A percentile compares a stretch with the other conserved stretches of the same genome.
Conservation (phyloP, 2,329 filamentous ascomycete species). For the Penicillium palitans region DNA sequence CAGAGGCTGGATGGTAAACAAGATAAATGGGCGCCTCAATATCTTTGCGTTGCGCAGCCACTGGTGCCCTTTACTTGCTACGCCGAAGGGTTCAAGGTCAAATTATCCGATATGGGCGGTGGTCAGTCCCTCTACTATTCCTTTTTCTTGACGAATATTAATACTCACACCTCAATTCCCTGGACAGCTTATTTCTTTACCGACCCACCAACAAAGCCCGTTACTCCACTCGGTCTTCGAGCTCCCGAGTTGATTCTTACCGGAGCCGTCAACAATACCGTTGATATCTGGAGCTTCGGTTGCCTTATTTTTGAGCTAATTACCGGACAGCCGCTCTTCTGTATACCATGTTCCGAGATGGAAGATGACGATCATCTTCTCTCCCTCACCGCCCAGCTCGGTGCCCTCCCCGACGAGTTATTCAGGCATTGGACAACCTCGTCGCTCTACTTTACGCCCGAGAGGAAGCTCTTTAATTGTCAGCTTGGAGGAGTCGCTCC, state of each 20-base stretch:
- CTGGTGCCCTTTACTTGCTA: constrained; percentile 27
- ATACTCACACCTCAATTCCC: constrained; percentile 8
- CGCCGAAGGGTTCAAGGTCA: constrained; percentile 25
- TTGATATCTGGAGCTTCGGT: constrained; percentile 36
- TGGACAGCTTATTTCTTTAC: constrained; percentile 26
- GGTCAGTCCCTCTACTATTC: constrained; percentile 19
- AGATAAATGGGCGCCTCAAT: constrained; percentile 33
- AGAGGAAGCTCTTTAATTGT: constrained; percentile 21
- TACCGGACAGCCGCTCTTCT: constrained; percentile 28
- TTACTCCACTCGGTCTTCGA: constrained; percentile 30
- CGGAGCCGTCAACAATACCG: constrained; percentile 21
- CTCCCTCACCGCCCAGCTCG: constrained; percentile 28
- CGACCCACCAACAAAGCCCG: constrained; percentile 24
- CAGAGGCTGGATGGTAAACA: constrained; percentile 29
- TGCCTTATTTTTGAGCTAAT: constrained; percentile 37
- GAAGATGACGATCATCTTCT: constrained; percentile 34
- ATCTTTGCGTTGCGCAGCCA: constrained; percentile 31
- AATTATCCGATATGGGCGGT: constrained; percentile 35
- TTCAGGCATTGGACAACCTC: constrained; percentile 26
- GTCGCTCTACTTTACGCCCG: constrained; percentile 26
- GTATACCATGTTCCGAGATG: constrained; percentile 23
- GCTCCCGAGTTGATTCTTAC: constrained; percentile 32
- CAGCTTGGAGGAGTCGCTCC: constrained; percentile 21
- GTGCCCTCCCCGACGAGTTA: constrained; percentile 30
- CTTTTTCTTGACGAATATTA: background rate